phyloP scores from a whole-genome alignment of 257 asterid genomes.

The Salvia hispanica region DNA sequence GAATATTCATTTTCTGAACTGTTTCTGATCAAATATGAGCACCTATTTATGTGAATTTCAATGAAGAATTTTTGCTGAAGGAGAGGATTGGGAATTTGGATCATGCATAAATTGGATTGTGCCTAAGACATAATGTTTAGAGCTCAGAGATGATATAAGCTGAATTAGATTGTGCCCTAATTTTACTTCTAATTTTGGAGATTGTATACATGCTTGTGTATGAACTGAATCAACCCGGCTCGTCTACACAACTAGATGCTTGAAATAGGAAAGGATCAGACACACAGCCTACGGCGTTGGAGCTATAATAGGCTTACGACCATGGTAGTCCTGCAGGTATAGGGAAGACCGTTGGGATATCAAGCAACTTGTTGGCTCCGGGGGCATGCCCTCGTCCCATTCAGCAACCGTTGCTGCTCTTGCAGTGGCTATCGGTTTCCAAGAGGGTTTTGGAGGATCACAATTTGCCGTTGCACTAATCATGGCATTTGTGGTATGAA shows the following conservation, averaged over 20 bases:
- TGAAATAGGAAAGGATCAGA: neutral
- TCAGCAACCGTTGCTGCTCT: constrained; percentile 93
- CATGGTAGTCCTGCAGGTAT: constrained; percentile 71
- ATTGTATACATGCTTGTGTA: neutral
- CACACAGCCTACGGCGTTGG: neutral
- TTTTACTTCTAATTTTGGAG: neutral
- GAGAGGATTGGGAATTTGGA: constrained; percentile 5
- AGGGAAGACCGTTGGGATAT: constrained; percentile 82
- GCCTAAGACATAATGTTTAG: neutral
- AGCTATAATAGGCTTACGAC: constrained; percentile 28
- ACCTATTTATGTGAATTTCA: neutral
- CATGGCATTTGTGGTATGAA: constrained; percentile 82
- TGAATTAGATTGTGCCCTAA: neutral
- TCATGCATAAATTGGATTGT: no score
- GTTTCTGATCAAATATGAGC: neutral
- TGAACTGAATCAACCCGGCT: no score
- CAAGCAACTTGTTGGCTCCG: constrained; percentile 80
- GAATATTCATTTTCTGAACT: neutral
- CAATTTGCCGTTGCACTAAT: constrained; percentile 67
- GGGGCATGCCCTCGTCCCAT: constrained; percentile 99
- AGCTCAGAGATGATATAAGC: constrained; percentile 2
- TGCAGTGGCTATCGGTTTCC: constrained; percentile 77
- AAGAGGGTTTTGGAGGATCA: constrained; percentile 88
- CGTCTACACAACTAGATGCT: neutral
- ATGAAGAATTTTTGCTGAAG: neutral